A percentile compares a stretch with the other conserved stretches of the same genome.
Conservation (phyloP, 768 basidiomycete genomes). For the Collybia nuda region DNA sequence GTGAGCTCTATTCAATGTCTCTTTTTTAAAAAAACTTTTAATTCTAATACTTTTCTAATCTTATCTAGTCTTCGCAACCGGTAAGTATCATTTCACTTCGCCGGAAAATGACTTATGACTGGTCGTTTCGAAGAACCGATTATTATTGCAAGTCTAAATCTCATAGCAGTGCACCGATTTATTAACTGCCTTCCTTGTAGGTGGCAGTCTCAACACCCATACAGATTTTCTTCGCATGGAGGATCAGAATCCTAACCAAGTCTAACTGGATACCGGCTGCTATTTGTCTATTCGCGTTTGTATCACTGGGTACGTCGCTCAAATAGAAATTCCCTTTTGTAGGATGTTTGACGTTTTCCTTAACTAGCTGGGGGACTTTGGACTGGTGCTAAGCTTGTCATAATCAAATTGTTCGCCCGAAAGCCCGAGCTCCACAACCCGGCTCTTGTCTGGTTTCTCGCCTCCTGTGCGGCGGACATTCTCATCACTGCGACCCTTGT, state of each 20-base stretch:
- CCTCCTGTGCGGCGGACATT: conserved; percentile 43
- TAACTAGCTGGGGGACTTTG: conserved; percentile 31
- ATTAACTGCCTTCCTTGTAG: conserved; percentile 15
- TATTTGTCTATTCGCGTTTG: conserved; percentile 24
- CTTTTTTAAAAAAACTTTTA: neutral
- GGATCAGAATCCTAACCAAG: conserved; percentile 33
- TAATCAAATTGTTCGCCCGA: conserved; percentile 22
- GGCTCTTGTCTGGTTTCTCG: conserved; percentile 42
- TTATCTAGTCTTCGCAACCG: conserved; percentile 27
- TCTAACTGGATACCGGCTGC: conserved; percentile 21
- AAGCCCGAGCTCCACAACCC: conserved; percentile 30
- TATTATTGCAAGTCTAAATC: conserved; percentile 25
- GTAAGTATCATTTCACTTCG: conserved; percentile 13
- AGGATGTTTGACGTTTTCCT: neutral
- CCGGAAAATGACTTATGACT: neutral
- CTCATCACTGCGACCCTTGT: conserved; percentile 45
- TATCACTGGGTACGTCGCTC: conserved; percentile 27
- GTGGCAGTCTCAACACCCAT: conserved; percentile 38
- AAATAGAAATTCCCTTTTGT: neutral
- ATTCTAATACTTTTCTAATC: neutral
- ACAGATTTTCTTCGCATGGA: conserved; percentile 41
- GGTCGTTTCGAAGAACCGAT: conserved; percentile 24
- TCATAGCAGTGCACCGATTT: neutral
- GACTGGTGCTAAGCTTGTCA: conserved; percentile 23
- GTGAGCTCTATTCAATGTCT: conserved; percentile 14